These are phyloP conservation scores for Psilocybe azurescens DNA, from an alignment of 768 basidiomycete species.

Conservation along the genomic window DNA sequence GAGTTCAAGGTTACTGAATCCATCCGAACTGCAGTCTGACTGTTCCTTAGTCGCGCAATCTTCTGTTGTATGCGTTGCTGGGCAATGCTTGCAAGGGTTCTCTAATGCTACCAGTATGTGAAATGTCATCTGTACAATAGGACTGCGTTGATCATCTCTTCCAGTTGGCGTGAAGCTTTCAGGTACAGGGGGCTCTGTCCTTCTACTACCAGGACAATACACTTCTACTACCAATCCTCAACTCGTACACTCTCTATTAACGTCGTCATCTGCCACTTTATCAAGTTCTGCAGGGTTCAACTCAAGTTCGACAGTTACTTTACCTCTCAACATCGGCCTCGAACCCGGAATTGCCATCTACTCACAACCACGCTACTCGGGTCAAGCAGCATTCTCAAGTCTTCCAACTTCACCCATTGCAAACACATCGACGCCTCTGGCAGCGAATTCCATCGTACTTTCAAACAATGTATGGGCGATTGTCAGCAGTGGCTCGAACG, in stretches of 20 bases:
- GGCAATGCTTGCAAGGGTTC: constrained; percentile 84
- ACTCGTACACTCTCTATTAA: constrained; percentile 70
- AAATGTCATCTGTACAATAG: background rate
- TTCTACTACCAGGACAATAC: constrained; percentile 81
- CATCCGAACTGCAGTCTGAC: constrained; percentile 8
- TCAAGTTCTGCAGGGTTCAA: constrained; percentile 71
- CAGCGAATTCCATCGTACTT: constrained; percentile 68
- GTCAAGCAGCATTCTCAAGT: constrained; percentile 61
- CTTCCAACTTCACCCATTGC: constrained; percentile 55
- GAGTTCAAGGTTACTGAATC: constrained; percentile 22
- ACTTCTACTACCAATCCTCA: constrained; percentile 72
- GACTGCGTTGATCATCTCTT: constrained; percentile 2
- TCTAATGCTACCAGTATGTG: constrained; percentile 71
- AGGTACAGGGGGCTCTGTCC: constrained; percentile 57
- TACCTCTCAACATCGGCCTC: constrained; percentile 73
- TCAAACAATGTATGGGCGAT: constrained; percentile 73
- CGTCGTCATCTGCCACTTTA: constrained; percentile 64
- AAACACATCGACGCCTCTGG: constrained; percentile 55
- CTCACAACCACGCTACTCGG: constrained; percentile 64
- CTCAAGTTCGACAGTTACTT: constrained; percentile 53
- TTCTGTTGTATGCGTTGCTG: constrained; percentile 83
- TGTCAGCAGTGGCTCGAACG: constrained; percentile 52
- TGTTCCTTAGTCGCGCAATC: constrained; percentile 54
- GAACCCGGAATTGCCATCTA: constrained; percentile 74
- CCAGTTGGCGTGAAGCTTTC: constrained; percentile 76